phyloP scores from a whole-genome alignment of 2,329 filamentous ascomycete species.

The Ceratocystis huliohia region DNA sequence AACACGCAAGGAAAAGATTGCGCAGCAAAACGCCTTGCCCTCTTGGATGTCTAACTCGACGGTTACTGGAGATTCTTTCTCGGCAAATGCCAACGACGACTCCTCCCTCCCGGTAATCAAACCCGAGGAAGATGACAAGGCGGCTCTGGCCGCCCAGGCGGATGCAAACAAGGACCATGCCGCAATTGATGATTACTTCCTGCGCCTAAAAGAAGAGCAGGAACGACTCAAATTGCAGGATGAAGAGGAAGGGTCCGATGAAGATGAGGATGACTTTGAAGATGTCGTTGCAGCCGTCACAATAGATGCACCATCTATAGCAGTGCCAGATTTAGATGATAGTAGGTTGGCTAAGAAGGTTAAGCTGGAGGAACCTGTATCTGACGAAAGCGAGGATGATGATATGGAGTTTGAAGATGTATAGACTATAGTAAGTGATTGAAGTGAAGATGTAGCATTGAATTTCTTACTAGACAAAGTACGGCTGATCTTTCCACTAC shows the following conservation, averaged over 20 bases:
- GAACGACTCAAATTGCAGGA: constrained; percentile 27
- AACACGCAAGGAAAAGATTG: constrained; percentile 51
- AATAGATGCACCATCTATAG: constrained; percentile 17
- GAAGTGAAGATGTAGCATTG: too few species aligned
- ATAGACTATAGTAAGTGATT: constrained; percentile 22
- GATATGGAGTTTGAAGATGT: constrained; percentile 50
- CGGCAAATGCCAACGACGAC: constrained; percentile 26
- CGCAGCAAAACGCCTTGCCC: constrained; percentile 56
- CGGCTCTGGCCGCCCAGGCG: constrained; percentile 29
- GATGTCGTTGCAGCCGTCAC: constrained; percentile 33
- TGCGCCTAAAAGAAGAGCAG: constrained; percentile 50
- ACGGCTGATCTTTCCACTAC: neutral
- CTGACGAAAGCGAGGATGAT: constrained; percentile 34
- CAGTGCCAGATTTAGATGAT: constrained; percentile 14
- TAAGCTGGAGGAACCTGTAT: constrained; percentile 40
- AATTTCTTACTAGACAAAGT: too few species aligned
- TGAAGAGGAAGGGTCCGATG: constrained; percentile 24
- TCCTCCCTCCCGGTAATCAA: constrained; percentile 25
- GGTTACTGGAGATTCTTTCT: constrained; percentile 50
- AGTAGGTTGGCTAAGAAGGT: constrained; percentile 41
- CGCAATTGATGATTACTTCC: constrained; percentile 55
- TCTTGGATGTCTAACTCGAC: constrained; percentile 61
- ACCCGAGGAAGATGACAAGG: constrained; percentile 37
- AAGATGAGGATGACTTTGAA: constrained; percentile 35
- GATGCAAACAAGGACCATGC: constrained; percentile 41